Percentiles rank a stretch among this genome's conserved stretches.
Evolutionary conservation across 1,139 yeast species (phyloP).

Genomic region (Ogataea hybrid): DNA sequence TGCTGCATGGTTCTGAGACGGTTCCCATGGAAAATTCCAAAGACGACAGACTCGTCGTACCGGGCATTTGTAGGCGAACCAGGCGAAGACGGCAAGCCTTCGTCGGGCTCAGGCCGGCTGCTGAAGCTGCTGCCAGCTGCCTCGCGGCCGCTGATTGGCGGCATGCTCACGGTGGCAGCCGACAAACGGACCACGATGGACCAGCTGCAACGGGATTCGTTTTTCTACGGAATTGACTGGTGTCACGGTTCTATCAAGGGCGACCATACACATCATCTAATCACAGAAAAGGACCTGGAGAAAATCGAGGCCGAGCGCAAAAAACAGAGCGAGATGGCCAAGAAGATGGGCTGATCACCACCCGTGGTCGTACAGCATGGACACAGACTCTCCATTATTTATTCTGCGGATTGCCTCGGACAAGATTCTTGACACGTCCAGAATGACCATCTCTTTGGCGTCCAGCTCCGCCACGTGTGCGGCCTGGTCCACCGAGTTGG

Average conservation of each 20-base stretch:
- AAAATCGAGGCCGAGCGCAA: conserved; percentile 38
- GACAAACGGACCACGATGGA: conserved; percentile 63
- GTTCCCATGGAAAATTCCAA: conserved; percentile 79
- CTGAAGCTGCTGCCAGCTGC: conserved; percentile 85
- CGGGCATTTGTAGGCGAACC: conserved; percentile 26
- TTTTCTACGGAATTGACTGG: conserved; percentile 60
- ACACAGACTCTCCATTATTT: conserved; percentile 94
- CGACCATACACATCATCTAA: conserved; percentile 49
- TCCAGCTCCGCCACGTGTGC: conserved; percentile 56
- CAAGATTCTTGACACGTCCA: conserved; percentile 83
- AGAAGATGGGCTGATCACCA: conserved; percentile 40
- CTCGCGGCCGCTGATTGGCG: conserved; percentile 71
- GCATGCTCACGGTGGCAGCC: conserved; percentile 74
- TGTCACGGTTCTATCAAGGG: conserved; percentile 33
- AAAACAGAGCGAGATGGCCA: conserved; percentile 12
- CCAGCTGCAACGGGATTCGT: conserved; percentile 65
- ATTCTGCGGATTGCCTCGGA: conserved; percentile 96
- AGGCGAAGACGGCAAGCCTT: conserved; percentile 25
- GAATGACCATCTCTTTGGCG: conserved; percentile 68
- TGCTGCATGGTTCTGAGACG: conserved; percentile 71
- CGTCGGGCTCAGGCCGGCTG: conserved; percentile 68
- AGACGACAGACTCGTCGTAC: conserved; percentile 43
- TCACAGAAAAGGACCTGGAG: conserved; percentile 50
- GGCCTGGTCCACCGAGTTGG: conserved; percentile 91
- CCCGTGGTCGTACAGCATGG: conserved; percentile 89